A percentile compares a stretch with the other conserved stretches of the same genome.
Conservation (phyloP, 176 grass and related monocot species). For the Triticum dicoccoides region DNA sequence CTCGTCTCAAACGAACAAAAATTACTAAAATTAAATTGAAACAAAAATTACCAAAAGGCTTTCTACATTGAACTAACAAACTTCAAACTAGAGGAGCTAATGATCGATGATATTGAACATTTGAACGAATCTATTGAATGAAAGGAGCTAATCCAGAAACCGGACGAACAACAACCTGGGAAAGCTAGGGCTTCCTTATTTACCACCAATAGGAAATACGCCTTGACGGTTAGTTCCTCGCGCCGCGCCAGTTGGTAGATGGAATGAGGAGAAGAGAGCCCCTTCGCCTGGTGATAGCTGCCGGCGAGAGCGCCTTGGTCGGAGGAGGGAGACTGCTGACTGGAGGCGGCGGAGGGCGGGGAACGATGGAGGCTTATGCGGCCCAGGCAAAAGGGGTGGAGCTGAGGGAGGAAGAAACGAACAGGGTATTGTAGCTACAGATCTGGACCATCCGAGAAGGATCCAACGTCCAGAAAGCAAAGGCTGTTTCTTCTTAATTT, state of each 20-base stretch:
- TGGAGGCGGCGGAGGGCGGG: neutral
- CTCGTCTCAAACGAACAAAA: no score
- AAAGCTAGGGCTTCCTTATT: neutral
- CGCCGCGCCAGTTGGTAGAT: neutral
- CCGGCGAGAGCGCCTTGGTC: neutral
- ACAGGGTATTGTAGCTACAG: neutral
- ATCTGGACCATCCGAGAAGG: neutral
- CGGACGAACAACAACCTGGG: neutral
- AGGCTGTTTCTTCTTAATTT: neutral
- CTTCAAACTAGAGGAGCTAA: no score
- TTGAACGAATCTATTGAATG: no score
- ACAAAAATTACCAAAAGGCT: no score
- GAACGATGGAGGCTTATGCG: neutral
- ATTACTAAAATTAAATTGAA: no score
- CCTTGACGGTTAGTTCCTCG: neutral
- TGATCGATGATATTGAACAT: no score
- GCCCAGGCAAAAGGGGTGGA: neutral
- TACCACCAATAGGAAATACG: neutral
- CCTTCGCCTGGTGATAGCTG: neutral
- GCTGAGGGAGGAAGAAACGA: neutral
- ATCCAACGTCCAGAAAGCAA: neutral
- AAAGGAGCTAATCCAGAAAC: neutral
- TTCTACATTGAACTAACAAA: no score
- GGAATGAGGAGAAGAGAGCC: neutral
- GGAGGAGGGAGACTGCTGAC: neutral